Conservation (phyloP, 768 basidiomycete species). For the Boletus reticuloceps region DNA sequence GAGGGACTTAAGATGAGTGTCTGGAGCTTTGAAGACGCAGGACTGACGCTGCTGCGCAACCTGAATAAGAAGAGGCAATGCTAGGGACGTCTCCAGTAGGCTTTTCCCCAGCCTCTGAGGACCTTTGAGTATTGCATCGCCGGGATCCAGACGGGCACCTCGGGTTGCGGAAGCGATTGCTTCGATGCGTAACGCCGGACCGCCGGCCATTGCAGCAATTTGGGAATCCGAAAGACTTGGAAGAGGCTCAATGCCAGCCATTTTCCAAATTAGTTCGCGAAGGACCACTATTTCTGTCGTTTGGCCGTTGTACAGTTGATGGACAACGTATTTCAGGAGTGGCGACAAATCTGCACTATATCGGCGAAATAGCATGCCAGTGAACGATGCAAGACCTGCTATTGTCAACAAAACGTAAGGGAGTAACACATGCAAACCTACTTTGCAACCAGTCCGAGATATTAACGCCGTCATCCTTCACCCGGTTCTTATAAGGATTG, state of each 20-base stretch:
- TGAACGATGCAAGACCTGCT: slow-evolving; percentile 87
- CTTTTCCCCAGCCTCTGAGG: slow-evolving; percentile 65
- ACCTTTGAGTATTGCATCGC: slow-evolving; percentile 61
- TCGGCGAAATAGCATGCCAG: slow-evolving; percentile 86
- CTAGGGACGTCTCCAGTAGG: slow-evolving; percentile 67
- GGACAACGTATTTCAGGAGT: slow-evolving; percentile 85
- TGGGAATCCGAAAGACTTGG: slow-evolving; percentile 88
- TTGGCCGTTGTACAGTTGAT: slow-evolving; percentile 81
- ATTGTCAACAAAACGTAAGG: slow-evolving; percentile 18
- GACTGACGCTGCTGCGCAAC: slow-evolving; percentile 89
- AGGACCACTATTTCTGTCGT: slow-evolving; percentile 88
- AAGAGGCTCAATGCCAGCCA: slow-evolving; percentile 91
- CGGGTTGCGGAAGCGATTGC: slow-evolving; percentile 78
- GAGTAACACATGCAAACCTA: slow-evolving; percentile 41
- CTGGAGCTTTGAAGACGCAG: slow-evolving; percentile 70
- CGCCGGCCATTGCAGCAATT: slow-evolving; percentile 88
- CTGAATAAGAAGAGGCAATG: slow-evolving; percentile 87
- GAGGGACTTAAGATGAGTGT: slow-evolving; percentile 82
- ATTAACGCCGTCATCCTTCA: slow-evolving; percentile 92
- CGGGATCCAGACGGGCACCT: slow-evolving; percentile 68
- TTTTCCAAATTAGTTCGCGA: slow-evolving; percentile 90
- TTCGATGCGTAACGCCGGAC: slow-evolving; percentile 82
- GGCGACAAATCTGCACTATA: slow-evolving; percentile 83
- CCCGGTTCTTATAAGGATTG: slow-evolving; percentile 73
- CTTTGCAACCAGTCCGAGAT: slow-evolving; percentile 90